These are phyloP conservation scores for Cantharellus cinnabarinus DNA, from an alignment of 768 basidiomycete genomes.

Conservation along the genomic window DNA sequence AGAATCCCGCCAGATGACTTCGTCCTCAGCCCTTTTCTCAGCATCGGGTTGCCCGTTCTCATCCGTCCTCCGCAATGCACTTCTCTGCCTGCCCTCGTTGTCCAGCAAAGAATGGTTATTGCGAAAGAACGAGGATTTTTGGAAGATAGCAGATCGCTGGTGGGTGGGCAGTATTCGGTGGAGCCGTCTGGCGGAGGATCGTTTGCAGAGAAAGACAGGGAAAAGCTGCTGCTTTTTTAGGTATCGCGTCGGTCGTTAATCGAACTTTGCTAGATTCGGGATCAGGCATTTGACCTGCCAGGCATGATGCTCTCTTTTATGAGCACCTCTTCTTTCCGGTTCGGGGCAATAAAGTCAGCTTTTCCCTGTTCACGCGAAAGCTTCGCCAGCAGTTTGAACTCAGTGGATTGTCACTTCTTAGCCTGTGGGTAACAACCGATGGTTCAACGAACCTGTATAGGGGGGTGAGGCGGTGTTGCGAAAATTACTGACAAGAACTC, in stretches of 20 bases:
- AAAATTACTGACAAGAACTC: neutral
- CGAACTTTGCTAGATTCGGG: constrained; percentile 5
- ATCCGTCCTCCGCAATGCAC: constrained; percentile 1
- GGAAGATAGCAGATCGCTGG: constrained; percentile 8
- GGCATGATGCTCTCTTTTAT: constrained; percentile 7
- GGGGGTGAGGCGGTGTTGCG: too few relatives aligned
- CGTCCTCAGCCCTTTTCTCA: neutral
- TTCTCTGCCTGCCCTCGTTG: neutral
- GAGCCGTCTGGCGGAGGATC: too few relatives aligned
- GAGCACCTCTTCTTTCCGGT: constrained; percentile 7
- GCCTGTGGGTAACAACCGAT: neutral
- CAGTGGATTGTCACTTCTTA: constrained; percentile 6
- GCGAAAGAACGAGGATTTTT: constrained; percentile 4
- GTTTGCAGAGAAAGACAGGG: neutral
- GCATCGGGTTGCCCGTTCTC: neutral
- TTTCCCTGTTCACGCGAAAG: constrained; percentile 7
- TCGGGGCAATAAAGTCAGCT: constrained; percentile 2
- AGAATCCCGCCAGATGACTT: neutral
- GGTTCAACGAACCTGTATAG: neutral
- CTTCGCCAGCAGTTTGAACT: constrained; percentile 5
- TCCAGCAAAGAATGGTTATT: constrained; percentile 6
- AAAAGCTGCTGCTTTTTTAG: too few relatives aligned
- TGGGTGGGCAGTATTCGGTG: constrained; percentile 2
- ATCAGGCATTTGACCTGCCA: constrained; percentile 3
- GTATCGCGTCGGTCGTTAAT: constrained; percentile 8